A percentile compares a stretch with the other conserved stretches of the same genome.
These are phyloP conservation scores for Penicillium polonicum DNA, from an alignment of 2,329 filamentous ascomycete species.

Conservation along the genomic window DNA sequence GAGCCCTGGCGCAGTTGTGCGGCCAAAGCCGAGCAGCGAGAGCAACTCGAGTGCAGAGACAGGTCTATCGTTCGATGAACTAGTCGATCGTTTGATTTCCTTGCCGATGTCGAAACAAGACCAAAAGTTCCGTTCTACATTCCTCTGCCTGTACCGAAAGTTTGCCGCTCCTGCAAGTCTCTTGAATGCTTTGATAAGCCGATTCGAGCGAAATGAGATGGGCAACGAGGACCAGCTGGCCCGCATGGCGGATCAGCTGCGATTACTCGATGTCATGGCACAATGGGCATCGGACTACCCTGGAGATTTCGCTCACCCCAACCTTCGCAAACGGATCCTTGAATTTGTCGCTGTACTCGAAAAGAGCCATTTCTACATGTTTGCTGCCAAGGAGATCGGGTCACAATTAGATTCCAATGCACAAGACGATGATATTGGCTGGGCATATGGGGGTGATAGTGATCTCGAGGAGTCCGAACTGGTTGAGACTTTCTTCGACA, in stretches of 20 bases:
- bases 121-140: conserved; percentile 81
- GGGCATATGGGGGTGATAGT: conserved; percentile 75
- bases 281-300: conserved; percentile 90
- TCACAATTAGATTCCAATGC: conserved; percentile 71
- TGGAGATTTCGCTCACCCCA: conserved; percentile 82
- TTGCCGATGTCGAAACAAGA: conserved; percentile 84
- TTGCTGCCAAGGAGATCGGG: conserved; percentile 81
- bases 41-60: conserved; percentile 33
- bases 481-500: conserved; percentile 42
- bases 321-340: conserved; percentile 68
- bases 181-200: conserved; percentile 65
- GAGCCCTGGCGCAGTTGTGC: conserved; percentile 32
- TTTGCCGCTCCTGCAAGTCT: conserved; percentile 81
- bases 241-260: conserved; percentile 76
- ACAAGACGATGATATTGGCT: conserved; percentile 88
- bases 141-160: conserved; percentile 89
- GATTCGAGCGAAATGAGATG: conserved; percentile 70
- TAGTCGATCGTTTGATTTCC: conserved; percentile 82
- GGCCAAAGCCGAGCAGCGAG: conserved; percentile 33
- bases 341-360: conserved; percentile 75
- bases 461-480: conserved; percentile 49
- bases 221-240: conserved; percentile 70
- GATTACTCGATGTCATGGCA: conserved; percentile 78
- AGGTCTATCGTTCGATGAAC: conserved; percentile 57
- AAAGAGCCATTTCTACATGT: conserved; percentile 75